Evolutionary conservation across 176 grass and related monocot genomes (phyloP).

Genomic region (Poa pratensis): DNA sequence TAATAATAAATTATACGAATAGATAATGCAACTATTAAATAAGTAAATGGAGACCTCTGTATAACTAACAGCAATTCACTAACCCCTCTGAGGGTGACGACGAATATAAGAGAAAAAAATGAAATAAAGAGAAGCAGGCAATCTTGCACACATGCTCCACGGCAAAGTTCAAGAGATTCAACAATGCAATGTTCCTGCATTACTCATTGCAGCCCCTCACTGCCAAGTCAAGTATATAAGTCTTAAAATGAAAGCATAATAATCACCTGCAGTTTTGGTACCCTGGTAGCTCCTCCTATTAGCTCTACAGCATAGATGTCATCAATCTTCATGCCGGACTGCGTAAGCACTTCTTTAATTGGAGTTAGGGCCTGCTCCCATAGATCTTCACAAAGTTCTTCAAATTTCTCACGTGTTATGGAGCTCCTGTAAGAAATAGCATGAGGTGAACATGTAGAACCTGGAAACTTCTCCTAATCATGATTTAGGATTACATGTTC

Average conservation of each 20-base stretch:
- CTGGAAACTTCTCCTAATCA: conserved; percentile 14
- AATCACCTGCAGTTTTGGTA: conserved; percentile 92
- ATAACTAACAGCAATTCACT: neutral
- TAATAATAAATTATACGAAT: neutral
- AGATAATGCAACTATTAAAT: neutral
- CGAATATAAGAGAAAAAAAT: conserved; percentile 1
- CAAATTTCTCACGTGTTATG: conserved; percentile 97
- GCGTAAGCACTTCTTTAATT: conserved; percentile 78
- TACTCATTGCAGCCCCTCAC: neutral
- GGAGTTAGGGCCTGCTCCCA: conserved; percentile 92
- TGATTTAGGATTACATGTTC: conserved; percentile 18
- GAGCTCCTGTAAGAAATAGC: conserved; percentile 73
- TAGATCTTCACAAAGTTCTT: conserved; percentile 95
- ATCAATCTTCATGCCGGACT: conserved; percentile 83
- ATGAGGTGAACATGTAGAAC: conserved; percentile 12
- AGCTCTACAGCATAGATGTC: conserved; percentile 96
- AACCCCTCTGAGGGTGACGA: conserved; percentile 9
- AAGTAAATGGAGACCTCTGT: neutral
- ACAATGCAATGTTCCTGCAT: neutral
- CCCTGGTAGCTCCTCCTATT: conserved; percentile 93
- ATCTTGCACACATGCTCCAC: neutral
- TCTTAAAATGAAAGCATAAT: conserved; percentile 16
- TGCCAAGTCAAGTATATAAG: neutral
- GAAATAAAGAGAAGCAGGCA: neutral
- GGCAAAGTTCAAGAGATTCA: neutral